These are phyloP conservation scores for Hypoxylon sp. DNA, from an alignment of 2,329 filamentous ascomycete species.

Conservation along the genomic window DNA sequence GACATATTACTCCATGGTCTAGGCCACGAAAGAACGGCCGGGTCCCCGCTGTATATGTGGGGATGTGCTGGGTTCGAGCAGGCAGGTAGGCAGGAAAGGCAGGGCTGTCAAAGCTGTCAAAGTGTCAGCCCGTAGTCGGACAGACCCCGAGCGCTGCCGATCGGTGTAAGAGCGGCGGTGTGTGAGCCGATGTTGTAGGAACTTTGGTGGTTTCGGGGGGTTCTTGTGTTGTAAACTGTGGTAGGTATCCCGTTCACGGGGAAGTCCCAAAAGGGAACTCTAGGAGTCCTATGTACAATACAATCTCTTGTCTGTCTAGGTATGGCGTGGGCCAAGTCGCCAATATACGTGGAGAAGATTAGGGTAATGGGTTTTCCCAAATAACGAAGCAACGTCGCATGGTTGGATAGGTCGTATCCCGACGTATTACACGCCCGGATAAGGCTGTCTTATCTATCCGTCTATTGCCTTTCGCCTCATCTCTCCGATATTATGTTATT, in stretches of 20 bases:
- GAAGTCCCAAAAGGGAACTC: background rate
- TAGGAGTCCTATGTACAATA: constrained; percentile 2
- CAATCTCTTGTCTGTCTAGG: background rate
- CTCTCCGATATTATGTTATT: constrained; percentile 2
- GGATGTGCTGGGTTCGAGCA: background rate
- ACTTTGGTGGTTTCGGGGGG: background rate
- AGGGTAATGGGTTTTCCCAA: background rate
- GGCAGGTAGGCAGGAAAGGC: background rate
- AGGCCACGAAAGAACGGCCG: background rate
- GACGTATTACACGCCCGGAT: background rate
- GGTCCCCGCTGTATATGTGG: constrained; percentile 4
- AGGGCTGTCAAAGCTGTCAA: background rate
- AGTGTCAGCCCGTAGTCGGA: background rate
- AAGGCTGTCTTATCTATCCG: background rate
- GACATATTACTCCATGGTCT: background rate
- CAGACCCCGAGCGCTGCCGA: background rate
- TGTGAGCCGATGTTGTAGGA: background rate
- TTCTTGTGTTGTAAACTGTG: background rate
- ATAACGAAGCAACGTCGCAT: background rate
- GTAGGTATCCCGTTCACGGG: background rate
- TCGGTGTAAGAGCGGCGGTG: constrained; percentile 11
- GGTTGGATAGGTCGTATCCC: background rate
- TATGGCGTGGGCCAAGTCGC: constrained; percentile 19
- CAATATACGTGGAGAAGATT: constrained; percentile 3
- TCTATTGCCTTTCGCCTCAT: background rate